phyloP scores from a whole-genome alignment of 2,329 filamentous ascomycete genomes.

The Botrytis aclada region DNA sequence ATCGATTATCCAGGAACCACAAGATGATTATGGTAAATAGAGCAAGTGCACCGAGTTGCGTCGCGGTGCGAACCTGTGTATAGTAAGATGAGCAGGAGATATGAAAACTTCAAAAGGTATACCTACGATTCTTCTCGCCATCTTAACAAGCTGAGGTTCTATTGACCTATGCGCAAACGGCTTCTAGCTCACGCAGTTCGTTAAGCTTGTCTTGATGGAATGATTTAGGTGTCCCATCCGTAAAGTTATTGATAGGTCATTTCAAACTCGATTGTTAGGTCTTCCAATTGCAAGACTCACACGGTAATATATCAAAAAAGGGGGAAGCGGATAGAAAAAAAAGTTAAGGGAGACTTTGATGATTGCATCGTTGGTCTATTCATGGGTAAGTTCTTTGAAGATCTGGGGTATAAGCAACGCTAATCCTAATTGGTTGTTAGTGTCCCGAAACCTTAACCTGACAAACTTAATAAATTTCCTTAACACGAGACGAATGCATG shows the following conservation, averaged over 20 bases:
- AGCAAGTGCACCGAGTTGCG: constrained; percentile 35
- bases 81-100: constrained; percentile 16
- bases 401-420: constrained; percentile 16
- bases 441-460: not conserved
- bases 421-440: not conserved
- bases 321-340: not conserved
- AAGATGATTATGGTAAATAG: constrained; percentile 54
- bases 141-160: constrained; percentile 24
- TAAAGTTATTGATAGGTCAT: constrained; percentile 4
- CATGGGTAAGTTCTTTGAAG: constrained; percentile 8
- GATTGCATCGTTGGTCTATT: constrained; percentile 4
- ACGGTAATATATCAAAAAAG: not conserved
- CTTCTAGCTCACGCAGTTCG: constrained; percentile 18
- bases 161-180: constrained; percentile 17
- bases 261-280: not conserved
- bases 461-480: not conserved
- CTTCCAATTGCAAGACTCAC: constrained; percentile 1
- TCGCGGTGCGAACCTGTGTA: constrained; percentile 45
- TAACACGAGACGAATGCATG: not conserved
- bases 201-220: constrained; percentile 17
- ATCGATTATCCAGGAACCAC: constrained; percentile 65
- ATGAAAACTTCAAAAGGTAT: not conserved
- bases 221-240: constrained; percentile 21
- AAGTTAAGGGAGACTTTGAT: not conserved
- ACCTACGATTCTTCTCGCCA: constrained; percentile 39